Evolutionary conservation across 2,329 filamentous ascomycete genomes (phyloP).

Genomic region (Alternaria incomplexa): DNA sequence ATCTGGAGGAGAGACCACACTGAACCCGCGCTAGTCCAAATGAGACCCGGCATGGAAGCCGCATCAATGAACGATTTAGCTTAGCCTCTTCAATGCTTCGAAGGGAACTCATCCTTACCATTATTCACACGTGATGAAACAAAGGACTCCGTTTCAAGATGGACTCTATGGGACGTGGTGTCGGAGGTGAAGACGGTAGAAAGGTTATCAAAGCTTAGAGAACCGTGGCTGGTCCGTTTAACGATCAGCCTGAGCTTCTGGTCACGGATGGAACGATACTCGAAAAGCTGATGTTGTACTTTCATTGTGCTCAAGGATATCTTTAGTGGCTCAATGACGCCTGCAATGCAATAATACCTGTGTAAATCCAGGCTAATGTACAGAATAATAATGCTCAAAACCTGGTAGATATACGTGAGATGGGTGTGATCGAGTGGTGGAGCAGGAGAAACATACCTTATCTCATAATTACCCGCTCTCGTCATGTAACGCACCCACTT

Average conservation of each 20-base stretch:
- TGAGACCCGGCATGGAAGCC: too few relatives aligned
- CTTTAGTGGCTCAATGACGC: constrained; percentile 22
- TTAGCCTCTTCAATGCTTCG: too few relatives aligned
- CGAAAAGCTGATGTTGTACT: constrained; percentile 1
- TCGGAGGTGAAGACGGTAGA: too few relatives aligned
- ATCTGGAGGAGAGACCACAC: too few relatives aligned
- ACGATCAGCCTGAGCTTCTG: background rate
- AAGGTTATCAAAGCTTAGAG: background rate
- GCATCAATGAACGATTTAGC: too few relatives aligned
- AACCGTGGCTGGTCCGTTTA: background rate
- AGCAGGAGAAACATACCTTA: constrained; percentile 63
- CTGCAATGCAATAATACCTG: constrained; percentile 30
- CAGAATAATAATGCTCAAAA: constrained; percentile 12
- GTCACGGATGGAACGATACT: background rate
- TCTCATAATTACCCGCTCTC: constrained; percentile 95
- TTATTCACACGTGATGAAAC: too few relatives aligned
- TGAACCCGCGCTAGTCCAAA: too few relatives aligned
- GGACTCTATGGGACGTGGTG: too few relatives aligned
- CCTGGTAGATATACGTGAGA: background rate
- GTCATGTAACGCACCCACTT: constrained; percentile 99
- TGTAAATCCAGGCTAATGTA: constrained; percentile 1
- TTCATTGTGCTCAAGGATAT: constrained; percentile 14
- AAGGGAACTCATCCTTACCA: too few relatives aligned
- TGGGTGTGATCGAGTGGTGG: background rate
- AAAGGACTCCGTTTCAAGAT: too few relatives aligned